Evolutionary conservation across 192 early-diverging fungal species (phyloP).

Genomic region (Chytriomyces sp.): DNA sequence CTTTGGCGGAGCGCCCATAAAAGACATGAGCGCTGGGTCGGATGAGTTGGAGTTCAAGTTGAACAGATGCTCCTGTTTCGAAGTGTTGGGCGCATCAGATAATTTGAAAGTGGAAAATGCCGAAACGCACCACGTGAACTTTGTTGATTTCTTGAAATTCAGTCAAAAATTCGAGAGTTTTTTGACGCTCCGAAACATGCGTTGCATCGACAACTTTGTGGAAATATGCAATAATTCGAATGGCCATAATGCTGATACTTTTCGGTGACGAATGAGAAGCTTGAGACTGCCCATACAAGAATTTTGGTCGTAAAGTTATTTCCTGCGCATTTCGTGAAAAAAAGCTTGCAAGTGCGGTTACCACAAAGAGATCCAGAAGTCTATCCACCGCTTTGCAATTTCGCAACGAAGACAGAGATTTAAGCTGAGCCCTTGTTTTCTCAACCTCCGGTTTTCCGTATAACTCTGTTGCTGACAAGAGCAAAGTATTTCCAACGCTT

Average conservation of each 20-base stretch:
- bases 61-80: neutral
- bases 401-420: constrained; percentile 1
- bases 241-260: neutral
- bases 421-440: neutral
- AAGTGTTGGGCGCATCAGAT: neutral
- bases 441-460: constrained; percentile 22
- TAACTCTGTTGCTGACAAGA: constrained; percentile 10
- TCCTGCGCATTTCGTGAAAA: no score
- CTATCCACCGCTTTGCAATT: constrained; percentile 5
- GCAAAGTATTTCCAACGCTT: neutral
- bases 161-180: neutral
- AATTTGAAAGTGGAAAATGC: neutral
- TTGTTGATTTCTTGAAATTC: constrained; percentile 21
- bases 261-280: neutral
- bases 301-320: no score
- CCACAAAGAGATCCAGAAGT: constrained; percentile 12
- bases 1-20: neutral
- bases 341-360: neutral
- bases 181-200: constrained; percentile 7
- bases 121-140: neutral
- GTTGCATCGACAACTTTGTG: constrained; percentile 5
- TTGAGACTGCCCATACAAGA: neutral
- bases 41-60: neutral
- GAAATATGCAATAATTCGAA: neutral
- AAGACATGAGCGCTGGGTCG: neutral